These are phyloP conservation scores for Pythium coloratum DNA, from an alignment of 352 stramenopile genomes.

Conservation along the genomic window DNA sequence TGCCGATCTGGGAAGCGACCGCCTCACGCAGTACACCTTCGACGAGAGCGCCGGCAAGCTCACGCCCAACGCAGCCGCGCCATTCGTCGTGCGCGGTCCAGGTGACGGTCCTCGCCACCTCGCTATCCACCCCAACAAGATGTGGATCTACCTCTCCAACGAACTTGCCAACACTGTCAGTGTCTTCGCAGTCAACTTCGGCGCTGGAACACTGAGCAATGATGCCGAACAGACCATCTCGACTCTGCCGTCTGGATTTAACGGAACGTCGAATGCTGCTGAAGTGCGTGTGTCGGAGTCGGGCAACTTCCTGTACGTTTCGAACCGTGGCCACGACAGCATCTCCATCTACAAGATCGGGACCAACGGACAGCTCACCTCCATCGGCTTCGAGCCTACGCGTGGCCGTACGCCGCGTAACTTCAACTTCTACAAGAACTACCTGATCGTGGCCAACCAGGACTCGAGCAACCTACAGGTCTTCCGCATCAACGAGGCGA, in stretches of 20 bases:
- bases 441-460: conserved; percentile 65
- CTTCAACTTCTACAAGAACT: conserved; percentile 48
- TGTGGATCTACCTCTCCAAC: conserved; percentile 57
- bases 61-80: conserved; percentile 13
- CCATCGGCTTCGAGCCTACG: conserved; percentile 41
- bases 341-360: conserved; percentile 59
- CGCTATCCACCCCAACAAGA: conserved; percentile 43
- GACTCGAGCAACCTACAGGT: conserved; percentile 57
- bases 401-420: conserved; percentile 46
- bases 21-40: conserved; percentile 51
- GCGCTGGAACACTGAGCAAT: conserved; percentile 24
- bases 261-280: conserved; percentile 30
- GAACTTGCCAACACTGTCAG: conserved; percentile 60
- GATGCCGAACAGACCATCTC: conserved; percentile 48
- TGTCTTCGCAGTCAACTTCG: conserved; percentile 44
- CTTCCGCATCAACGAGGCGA: conserved; percentile 45
- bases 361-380: conserved; percentile 35
- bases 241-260: conserved; percentile 47
- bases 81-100: conserved; percentile 19
- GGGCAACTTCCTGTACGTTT: conserved; percentile 63
- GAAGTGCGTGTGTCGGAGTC: conserved; percentile 55
- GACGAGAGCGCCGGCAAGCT: conserved; percentile 39
- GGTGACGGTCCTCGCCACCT: conserved; percentile 68
- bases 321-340: conserved; percentile 64
- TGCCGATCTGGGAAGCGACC: conserved; percentile 62